Percentiles rank a stretch among this genome's conserved stretches.
These are phyloP conservation scores for Sindora glabra DNA, from an alignment of 306 rosid species.

Conservation along the genomic window DNA sequence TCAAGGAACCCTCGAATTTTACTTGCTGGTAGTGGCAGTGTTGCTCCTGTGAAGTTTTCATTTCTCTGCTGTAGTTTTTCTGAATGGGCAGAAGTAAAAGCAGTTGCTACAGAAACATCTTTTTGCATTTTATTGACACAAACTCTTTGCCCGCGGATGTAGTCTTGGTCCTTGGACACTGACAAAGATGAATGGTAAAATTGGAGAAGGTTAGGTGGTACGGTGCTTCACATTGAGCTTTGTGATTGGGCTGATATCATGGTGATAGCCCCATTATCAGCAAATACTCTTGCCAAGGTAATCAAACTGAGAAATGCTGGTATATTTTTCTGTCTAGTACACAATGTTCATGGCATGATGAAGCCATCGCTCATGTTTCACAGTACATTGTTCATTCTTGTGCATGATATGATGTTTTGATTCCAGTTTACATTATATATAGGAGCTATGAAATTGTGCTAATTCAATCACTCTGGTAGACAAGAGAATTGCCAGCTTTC, in stretches of 20 bases:
- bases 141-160: conserved; percentile 39
- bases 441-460: no score
- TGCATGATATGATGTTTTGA: no score
- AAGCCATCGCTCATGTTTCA: not conserved
- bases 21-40: conserved; percentile 79
- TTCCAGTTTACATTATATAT: no score
- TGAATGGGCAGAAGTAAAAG: conserved; percentile 76
- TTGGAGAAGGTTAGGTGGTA: conserved; percentile 61
- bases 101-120: conserved; percentile 54
- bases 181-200: conserved; percentile 58
- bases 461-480: not conserved
- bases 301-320: not conserved
- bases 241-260: conserved; percentile 60
- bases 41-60: conserved; percentile 58
- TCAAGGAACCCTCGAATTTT: conserved; percentile 66
- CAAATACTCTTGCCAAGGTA: conserved; percentile 65
- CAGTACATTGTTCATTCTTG: no score
- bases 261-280: conserved; percentile 57
- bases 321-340: not conserved
- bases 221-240: conserved; percentile 61
- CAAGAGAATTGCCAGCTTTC: no score
- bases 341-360: not conserved
- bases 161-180: conserved; percentile 11
- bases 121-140: conserved; percentile 45
- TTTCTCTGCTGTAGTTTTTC: conserved; percentile 39